Conservation (phyloP, 2,329 filamentous ascomycete genomes). For the Neoarthrinium moseri region DNA sequence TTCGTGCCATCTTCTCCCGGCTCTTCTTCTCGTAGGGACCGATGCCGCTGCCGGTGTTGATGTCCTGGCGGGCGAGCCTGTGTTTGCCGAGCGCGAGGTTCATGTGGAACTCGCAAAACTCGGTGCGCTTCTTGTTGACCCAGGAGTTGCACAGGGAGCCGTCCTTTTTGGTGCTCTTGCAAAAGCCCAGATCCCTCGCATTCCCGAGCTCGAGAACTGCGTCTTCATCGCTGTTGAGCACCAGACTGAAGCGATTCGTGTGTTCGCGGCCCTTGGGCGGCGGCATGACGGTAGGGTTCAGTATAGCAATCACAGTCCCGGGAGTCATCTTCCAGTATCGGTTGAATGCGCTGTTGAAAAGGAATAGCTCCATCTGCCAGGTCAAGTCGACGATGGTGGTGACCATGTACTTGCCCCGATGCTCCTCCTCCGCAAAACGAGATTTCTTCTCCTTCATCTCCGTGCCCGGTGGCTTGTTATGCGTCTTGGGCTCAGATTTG, state of each 20-base stretch:
- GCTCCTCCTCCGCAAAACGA: constrained; percentile 43
- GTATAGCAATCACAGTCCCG: constrained; percentile 87
- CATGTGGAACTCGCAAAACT: constrained; percentile 91
- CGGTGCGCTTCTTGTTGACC: constrained; percentile 85
- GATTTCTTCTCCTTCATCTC: constrained; percentile 41
- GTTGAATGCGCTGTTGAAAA: constrained; percentile 88
- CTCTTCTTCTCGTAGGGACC: constrained; percentile 17
- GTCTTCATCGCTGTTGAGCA: constrained; percentile 82
- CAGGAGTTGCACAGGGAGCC: constrained; percentile 77
- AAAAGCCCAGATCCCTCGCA: constrained; percentile 83
- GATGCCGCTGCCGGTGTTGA: constrained; percentile 47
- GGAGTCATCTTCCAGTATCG: constrained; percentile 91
- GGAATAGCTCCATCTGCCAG: constrained; percentile 86
- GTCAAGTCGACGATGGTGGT: constrained; percentile 83
- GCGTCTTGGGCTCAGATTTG: constrained; percentile 76
- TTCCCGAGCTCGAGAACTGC: constrained; percentile 86
- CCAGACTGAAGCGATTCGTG: constrained; percentile 81
- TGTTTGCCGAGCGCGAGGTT: constrained; percentile 75
- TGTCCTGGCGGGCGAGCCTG: constrained; percentile 31
- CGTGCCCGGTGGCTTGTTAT: constrained; percentile 43
- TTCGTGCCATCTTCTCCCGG: constrained; percentile 24
- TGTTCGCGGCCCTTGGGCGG: constrained; percentile 73
- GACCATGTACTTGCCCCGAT: constrained; percentile 85
- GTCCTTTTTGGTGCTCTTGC: constrained; percentile 81
- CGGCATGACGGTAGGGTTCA: constrained; percentile 90